Evolutionary conservation across 495 filamentous ascomycete species (phyloP), one percentile per base, ranked within the genome.

Genomic region (Achaetomiella virescens): DNA sequence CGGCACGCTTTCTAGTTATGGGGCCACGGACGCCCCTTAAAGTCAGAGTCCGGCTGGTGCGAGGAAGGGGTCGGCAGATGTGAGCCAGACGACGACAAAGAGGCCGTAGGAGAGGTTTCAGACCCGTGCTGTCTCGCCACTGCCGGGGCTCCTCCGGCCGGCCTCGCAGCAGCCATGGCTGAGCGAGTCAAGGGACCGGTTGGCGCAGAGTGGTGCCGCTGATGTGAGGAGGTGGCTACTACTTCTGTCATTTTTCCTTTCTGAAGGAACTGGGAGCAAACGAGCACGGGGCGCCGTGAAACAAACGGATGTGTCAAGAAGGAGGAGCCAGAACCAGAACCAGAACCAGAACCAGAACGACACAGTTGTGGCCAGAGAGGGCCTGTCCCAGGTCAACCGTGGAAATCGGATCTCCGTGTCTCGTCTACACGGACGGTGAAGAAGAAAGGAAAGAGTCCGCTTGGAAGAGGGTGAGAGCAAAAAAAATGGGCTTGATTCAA

Each of bases 1-100:
- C 75, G 27, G 72, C 67, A 54, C 77, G 70, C 57, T 76, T 80
- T 56, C 72, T 68, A 36, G 65, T 67, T 61, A 65, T 49, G 15
- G 56, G 57, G 42, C 69, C 61, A n/a, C 48, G 47, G 9, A 54
- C 21, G 20, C 37, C 25, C 36, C 21, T 20, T 4, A 14, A 20
- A 25, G 0, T 24, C 21, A 18, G 27, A 52, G 21, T n/a, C 24
- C 10, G 20, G 1, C 17, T 15, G 18, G 27, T 14, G 9, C n/a
- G 36, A 8, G n/a, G 37, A n/a, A 35, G 31, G 36, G 7, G 27
- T 17, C 31, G 45, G 44, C 11, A 22, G 36, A n/a, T 36, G 7
- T 46, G 56, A 20, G 0, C 15, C 33, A 40, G 36, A 38, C 4
- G 52, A 41, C 8, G 44, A 40, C 33, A 47, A 51, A 48, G 58